Evolutionary conservation across 129 eudicot genomes (phyloP).

Genomic region (Flaveria linearis): DNA sequence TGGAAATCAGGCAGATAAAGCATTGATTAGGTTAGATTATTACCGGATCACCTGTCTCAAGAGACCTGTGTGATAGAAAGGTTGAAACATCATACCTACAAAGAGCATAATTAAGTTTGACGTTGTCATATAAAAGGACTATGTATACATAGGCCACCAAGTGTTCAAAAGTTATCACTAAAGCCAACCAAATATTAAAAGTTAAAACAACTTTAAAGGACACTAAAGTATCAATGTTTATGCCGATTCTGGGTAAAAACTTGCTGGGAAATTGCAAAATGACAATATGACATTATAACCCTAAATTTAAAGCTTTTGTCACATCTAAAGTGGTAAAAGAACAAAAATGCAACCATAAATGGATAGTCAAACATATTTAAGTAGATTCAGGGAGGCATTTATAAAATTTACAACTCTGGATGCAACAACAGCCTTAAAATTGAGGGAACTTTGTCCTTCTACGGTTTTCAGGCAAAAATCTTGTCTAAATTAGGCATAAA

Average conservation of each 20-base stretch:
- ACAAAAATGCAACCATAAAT: not conserved
- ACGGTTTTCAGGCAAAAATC: not conserved
- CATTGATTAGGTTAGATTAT: slow-evolving; percentile 27
- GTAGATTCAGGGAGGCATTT: not conserved
- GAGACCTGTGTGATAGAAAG: slow-evolving; percentile 71
- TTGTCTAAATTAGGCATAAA: not conserved
- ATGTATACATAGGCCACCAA: not conserved
- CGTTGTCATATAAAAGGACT: not conserved
- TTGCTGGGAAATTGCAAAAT: not conserved
- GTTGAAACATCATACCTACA: slow-evolving; percentile 86
- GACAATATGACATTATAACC: not conserved
- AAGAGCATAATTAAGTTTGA: slow-evolving; percentile 21
- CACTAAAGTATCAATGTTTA: not conserved
- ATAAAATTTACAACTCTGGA: not conserved
- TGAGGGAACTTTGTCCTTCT: not conserved
- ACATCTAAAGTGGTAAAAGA: not conserved
- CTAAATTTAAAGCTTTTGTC: not conserved
- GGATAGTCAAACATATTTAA: not conserved
- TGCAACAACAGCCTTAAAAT: not conserved
- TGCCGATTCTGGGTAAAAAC: not conserved
- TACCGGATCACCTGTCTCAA: slow-evolving; percentile 87
- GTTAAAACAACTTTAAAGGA: not conserved
- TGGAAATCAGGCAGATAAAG: not conserved
- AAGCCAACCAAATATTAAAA: not conserved
- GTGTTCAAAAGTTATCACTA: not conserved